A percentile compares a stretch with the other conserved stretches of the same genome.
Conservation (phyloP, 345 rosid species). For the Hibiscus tridactylites region DNA sequence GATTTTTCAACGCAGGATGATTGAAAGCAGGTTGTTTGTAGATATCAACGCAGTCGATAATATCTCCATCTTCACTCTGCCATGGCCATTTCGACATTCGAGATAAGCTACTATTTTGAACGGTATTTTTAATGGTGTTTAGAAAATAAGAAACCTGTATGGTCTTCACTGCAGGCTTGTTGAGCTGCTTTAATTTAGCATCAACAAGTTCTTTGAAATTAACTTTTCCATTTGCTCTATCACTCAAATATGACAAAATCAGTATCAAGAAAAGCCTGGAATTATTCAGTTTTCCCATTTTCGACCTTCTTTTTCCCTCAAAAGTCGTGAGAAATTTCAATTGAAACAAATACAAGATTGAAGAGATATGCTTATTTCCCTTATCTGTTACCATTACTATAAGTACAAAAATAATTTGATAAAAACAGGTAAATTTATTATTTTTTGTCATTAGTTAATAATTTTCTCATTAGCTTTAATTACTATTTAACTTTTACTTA, state of each 20-base stretch:
- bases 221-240: slow-evolving; percentile 11
- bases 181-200: slow-evolving; percentile 29
- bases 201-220: slow-evolving; percentile 11
- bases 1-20: slow-evolving; percentile 33
- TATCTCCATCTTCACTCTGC: slow-evolving; percentile 49
- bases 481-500: too few species aligned
- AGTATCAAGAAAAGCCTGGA: neutral
- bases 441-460: too few species aligned
- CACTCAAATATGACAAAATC: slow-evolving; percentile 7
- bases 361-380: too few species aligned
- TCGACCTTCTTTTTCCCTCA: too few species aligned
- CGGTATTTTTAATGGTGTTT: neutral
- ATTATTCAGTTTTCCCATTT: slow-evolving; percentile 1
- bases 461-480: too few species aligned
- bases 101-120: neutral
- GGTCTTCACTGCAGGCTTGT: slow-evolving; percentile 40
- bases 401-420: too few species aligned
- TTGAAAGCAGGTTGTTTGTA: slow-evolving; percentile 50
- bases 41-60: slow-evolving; percentile 43
- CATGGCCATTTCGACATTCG: neutral
- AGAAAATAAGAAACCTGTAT: slow-evolving; percentile 16
- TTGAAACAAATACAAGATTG: too few species aligned
- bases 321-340: neutral
- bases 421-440: too few species aligned
- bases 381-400: too few species aligned